Evolutionary conservation across 164 flowering plant species (phyloP), one percentile per base, ranked within the genome.

Genomic region (Sextonia rubra): DNA sequence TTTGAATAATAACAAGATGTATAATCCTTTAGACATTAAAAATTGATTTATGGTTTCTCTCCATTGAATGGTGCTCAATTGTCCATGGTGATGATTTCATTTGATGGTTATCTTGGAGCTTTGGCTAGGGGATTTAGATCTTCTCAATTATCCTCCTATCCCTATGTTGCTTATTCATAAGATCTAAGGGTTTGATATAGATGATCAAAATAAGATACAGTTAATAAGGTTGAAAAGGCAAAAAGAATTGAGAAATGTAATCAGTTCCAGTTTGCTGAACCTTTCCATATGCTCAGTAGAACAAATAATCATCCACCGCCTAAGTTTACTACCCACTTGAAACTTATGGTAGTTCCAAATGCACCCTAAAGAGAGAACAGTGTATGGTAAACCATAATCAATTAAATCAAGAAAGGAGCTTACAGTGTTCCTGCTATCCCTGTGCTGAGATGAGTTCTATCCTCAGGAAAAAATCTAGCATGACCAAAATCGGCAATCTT

Each of bases 401-500:
- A n/a, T 66, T 27, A 63, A 48, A 37, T 8, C 12, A 5, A 60
- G 52, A 64, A 49, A 67, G 47, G 48, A 58, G 66, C 92, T 86
- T 80, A 91, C 93, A 89, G 74, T 65, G 94, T 91, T 47, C 97
- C 97, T n/a, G 94, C 97, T 64, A 91, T 80, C 55, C 79, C 88
- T 32, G 94, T 89, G 83, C 82, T 85, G 74, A 89, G 72, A 70
- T 91, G 97, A 58, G 88, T 80, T 75, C 81, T 80, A 74, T 89
- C 92, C 64, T 84, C 87, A 0, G 93, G 88, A 77, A 89, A 86
- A 4, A 83, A 79, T 64, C 97, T 80, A 47, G 88, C 97, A 56
- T 89, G 92, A 69, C 97, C 91, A 77, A 90, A 90, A 85, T 91
- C 97, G 12, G 97, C 93, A 76, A 91, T 88, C 73, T 87, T 91